A percentile compares a stretch with the other conserved stretches of the same genome.
Evolutionary conservation across 2,329 filamentous ascomycete genomes (phyloP).

Genomic region (Fusarium nygamai): DNA sequence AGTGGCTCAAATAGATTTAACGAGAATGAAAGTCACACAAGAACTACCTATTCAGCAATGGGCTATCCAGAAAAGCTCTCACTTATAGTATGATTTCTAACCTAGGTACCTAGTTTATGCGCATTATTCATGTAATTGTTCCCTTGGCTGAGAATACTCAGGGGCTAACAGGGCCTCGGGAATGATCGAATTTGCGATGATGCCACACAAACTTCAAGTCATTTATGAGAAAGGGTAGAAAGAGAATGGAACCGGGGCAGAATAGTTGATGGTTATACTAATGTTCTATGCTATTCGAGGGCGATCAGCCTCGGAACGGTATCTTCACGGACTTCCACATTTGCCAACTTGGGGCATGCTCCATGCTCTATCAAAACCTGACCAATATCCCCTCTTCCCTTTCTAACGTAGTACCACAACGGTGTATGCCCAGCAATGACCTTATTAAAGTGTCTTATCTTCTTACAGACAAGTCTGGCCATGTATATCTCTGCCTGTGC

Average conservation of each 20-base stretch:
- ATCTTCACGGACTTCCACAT: constrained; percentile 17
- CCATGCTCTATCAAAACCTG: constrained; percentile 22
- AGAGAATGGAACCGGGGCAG: not conserved
- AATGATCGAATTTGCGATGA: not conserved
- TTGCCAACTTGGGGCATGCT: constrained; percentile 17
- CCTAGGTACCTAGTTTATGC: too few species aligned
- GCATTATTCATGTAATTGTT: not conserved
- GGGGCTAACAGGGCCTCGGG: not conserved
- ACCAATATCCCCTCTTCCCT: constrained; percentile 21
- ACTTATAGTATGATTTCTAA: not conserved
- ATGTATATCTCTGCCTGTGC: constrained; percentile 15
- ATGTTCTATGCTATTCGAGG: not conserved
- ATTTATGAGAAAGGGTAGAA: not conserved
- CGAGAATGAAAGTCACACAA: not conserved
- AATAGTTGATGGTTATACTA: not conserved
- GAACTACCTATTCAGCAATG: not conserved
- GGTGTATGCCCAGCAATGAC: constrained; percentile 18
- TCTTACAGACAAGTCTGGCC: constrained; percentile 15
- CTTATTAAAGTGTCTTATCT: constrained; percentile 13
- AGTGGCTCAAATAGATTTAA: not conserved
- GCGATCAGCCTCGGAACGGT: constrained; percentile 5
- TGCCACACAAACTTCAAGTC: not conserved
- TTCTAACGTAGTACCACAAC: constrained; percentile 24
- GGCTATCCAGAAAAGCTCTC: not conserved
- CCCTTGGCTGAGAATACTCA: not conserved